These are phyloP conservation scores for Candida namnaoensis DNA, from an alignment of 805 yeast species.

Conservation along the genomic window DNA sequence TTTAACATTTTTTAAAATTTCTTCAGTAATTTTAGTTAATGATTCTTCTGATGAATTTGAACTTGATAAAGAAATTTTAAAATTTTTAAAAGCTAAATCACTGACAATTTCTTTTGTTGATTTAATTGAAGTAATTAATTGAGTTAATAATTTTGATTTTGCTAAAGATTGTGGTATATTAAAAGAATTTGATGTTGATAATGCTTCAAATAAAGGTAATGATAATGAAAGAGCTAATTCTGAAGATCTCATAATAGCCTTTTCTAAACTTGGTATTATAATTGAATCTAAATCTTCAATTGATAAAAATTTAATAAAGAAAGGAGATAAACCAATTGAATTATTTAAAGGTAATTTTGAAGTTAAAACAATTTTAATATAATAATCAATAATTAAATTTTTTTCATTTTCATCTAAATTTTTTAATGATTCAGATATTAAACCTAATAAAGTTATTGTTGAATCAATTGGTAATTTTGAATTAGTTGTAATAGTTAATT, in stretches of 20 bases:
- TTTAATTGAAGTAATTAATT: slow-evolving; percentile 48
- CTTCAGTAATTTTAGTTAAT: slow-evolving; percentile 33
- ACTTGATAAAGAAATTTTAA: slow-evolving; percentile 30
- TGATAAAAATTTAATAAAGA: slow-evolving; percentile 33
- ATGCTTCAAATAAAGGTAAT: slow-evolving; percentile 34
- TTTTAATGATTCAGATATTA: slow-evolving; percentile 21
- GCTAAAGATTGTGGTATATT: slow-evolving; percentile 33
- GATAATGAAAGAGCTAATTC: slow-evolving; percentile 58
- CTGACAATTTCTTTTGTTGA: slow-evolving; percentile 67
- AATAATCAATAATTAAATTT: slow-evolving; percentile 15
- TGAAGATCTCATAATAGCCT: slow-evolving; percentile 69
- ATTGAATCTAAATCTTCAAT: slow-evolving; percentile 26
- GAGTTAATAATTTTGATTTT: slow-evolving; percentile 39
- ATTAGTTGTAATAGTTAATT: slow-evolving; percentile 4
- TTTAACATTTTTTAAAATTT: slow-evolving; percentile 49
- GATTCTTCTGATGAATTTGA: slow-evolving; percentile 21
- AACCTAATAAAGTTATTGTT: slow-evolving; percentile 25
- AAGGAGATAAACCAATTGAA: slow-evolving; percentile 31
- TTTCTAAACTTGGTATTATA: slow-evolving; percentile 59
- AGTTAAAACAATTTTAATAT: slow-evolving; percentile 33
- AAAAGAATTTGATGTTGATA: slow-evolving; percentile 18
- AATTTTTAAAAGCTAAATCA: slow-evolving; percentile 10
- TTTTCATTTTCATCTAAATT: slow-evolving; percentile 14
- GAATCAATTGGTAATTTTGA: slow-evolving; percentile 24
- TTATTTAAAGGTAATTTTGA: slow-evolving; percentile 33